Evolutionary conservation across 352 stramenopile species (phyloP).

Genomic region (Aphanomyces stellatus): DNA sequence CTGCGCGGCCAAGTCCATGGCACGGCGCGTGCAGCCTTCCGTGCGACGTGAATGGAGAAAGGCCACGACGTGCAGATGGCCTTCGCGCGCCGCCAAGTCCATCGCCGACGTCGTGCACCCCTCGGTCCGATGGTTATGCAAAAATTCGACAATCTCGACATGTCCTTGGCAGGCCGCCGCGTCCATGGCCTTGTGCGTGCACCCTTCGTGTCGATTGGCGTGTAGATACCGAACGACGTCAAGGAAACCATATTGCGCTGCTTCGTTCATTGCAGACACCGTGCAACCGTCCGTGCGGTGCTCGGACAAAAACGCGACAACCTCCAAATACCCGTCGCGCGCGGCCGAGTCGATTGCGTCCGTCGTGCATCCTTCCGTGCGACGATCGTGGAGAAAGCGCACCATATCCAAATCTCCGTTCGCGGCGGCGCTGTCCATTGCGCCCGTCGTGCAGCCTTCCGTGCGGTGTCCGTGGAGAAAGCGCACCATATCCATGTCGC

Average conservation of each 20-base stretch:
- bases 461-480: not conserved
- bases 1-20: conserved; percentile 29
- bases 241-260: conserved; percentile 9
- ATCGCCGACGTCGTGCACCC: conserved; percentile 24
- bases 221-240: conserved; percentile 19
- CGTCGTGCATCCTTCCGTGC: conserved; percentile 14
- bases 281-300: conserved; percentile 14
- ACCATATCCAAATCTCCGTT: conserved; percentile 4
- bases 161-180: conserved; percentile 28
- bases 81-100: conserved; percentile 16
- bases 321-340: conserved; percentile 12
- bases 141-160: conserved; percentile 22
- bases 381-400: not conserved
- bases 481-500: not conserved
- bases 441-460: not conserved
- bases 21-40: conserved; percentile 21
- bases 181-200: conserved; percentile 27
- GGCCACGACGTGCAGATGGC: conserved; percentile 21
- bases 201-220: conserved; percentile 26
- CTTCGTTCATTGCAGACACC: conserved; percentile 18
- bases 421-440: not conserved
- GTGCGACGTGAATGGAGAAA: conserved; percentile 23
- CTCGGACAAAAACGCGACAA: conserved; percentile 21
- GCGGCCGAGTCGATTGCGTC: conserved; percentile 22
- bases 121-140: conserved; percentile 24